Base-by-base conservation (phyloP, 2,329 filamentous ascomycete species). In the Elsinoe fawcettii region DNA sequence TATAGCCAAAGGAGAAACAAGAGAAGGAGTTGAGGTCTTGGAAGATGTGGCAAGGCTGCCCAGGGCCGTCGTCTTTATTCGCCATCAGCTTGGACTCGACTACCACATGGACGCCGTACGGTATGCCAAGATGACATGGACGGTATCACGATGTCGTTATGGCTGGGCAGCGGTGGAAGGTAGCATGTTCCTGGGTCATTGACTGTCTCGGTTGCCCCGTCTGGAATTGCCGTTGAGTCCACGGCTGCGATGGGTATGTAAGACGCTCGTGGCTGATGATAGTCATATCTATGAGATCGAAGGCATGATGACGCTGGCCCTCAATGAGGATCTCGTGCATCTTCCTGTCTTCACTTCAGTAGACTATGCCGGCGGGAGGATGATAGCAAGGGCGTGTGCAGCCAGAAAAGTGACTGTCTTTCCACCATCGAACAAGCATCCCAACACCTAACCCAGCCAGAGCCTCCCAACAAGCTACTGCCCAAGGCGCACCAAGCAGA, bases 201-300 rank as follows among this genome's bases (percentile, higher is more conserved):
- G 37, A 41, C 37, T 47, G 44, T 49, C 44, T 30, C 44, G 23
- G 44, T 49, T 32, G 44, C 44, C 20, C 44, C 44, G 44, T 49
- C 44, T 49, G 4, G 44, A 49, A 32, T 27, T 12, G 14, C 22
- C 44, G 44, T 49, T 49, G 44, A 14, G 16, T n/a, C 8, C 11
- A 6, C 23, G 23, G 11, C 43, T 14, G 7, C 9, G 14, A 25
- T 14, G 11, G 12, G 12, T 49, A 12, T 18, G 9, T 8, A 25
- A 49, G 44, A 16, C 23, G 44, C 25, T 22, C 5, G 23, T 49
- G 44, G 44, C 23, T 49, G 14, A 14, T 8, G 25, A 27, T n/a
- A 3, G 23, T 9, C 25, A 49, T 2, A 18, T 23, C 6, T 3
- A 18, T 27, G 20, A 12, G 22, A n/a, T n/a, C 20, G 11, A 16